Evolutionary conservation across 257 asterid genomes (phyloP).

Genomic region (Solanum pimpinellifolium): DNA sequence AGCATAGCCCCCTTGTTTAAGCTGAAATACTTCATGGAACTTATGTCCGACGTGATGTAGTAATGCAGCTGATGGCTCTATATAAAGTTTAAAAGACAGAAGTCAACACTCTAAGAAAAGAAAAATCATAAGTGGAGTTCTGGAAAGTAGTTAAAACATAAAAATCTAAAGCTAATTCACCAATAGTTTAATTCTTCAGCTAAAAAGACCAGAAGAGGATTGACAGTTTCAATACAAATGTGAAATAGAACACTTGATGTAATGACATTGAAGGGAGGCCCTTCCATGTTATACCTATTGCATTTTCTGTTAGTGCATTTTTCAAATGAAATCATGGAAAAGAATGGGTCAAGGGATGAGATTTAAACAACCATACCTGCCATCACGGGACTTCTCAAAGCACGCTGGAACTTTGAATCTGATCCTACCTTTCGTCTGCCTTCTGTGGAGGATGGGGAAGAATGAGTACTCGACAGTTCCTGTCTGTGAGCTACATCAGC

Average conservation of each 20-base stretch:
- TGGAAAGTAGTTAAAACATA: neutral
- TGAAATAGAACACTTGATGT: neutral
- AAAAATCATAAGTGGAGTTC: neutral
- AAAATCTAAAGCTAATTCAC: neutral
- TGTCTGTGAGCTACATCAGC: conserved; percentile 20
- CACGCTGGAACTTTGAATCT: conserved; percentile 32
- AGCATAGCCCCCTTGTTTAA: conserved; percentile 56
- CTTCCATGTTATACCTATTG: neutral
- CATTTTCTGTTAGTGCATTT: neutral
- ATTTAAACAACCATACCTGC: conserved; percentile 26
- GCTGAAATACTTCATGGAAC: conserved; percentile 81
- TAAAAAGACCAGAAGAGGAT: neutral
- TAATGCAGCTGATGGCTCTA: conserved; percentile 39
- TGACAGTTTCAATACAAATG: neutral
- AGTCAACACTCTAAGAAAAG: neutral
- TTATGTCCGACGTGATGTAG: conserved; percentile 47
- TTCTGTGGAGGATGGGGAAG: conserved; percentile 45
- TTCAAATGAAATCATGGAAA: neutral
- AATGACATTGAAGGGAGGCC: neutral
- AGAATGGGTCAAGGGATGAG: neutral
- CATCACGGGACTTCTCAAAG: conserved; percentile 32
- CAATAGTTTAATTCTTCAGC: neutral
- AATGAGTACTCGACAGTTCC: conserved; percentile 16
- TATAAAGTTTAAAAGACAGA: neutral
- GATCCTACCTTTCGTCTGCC: conserved; percentile 25